phyloP scores from a whole-genome alignment of 768 basidiomycete species.

The Tulasnella sp. region DNA sequence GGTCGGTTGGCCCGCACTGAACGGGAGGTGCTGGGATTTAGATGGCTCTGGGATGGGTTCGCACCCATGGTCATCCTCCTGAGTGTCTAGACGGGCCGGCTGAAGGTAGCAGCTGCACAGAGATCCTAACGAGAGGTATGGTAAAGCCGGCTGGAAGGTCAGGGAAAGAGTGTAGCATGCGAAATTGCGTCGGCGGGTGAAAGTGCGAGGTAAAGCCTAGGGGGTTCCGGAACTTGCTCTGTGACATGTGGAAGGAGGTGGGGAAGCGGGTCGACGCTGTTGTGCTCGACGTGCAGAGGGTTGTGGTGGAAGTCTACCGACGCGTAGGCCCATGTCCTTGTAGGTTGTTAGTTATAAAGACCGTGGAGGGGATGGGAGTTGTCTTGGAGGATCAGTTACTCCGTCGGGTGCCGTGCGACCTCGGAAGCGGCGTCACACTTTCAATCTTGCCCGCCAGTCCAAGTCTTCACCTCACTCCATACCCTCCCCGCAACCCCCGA shows the following conservation, averaged over 20 bases:
- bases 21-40: background rate
- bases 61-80: background rate
- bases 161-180: conserved; percentile 9
- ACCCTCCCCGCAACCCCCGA: background rate
- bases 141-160: background rate
- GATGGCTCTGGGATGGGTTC: background rate
- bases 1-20: background rate
- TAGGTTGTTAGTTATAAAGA: background rate
- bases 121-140: background rate
- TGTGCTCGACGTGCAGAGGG: background rate
- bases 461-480: conserved; percentile 6
- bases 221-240: conserved; percentile 15
- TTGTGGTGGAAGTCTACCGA: background rate
- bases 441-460: conserved; percentile 3
- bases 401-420: conserved; percentile 3
- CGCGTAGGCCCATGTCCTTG: background rate
- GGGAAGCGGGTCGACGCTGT: background rate
- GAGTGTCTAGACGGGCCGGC: background rate
- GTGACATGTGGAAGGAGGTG: background rate
- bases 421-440: conserved; percentile 6
- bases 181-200: background rate
- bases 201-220: conserved; percentile 21
- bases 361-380: background rate
- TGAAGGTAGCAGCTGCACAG: background rate
- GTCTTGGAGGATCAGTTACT: background rate